These are phyloP conservation scores for Chamaecrista fasciculata DNA, from an alignment of 306 rosid species.

Conservation along the genomic window DNA sequence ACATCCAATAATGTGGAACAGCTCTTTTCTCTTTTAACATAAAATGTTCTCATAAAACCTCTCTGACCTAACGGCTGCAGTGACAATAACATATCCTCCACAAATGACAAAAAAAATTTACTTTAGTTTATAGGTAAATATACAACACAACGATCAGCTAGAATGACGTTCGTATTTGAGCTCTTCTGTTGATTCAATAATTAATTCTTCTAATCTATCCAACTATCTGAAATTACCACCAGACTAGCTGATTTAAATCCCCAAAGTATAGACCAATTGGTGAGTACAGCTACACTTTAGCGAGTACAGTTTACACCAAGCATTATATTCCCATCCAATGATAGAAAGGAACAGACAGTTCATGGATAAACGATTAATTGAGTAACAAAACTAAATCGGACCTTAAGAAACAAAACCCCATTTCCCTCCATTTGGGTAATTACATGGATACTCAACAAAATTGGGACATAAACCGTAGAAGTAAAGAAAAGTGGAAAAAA, in stretches of 20 bases:
- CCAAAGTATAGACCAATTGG: background rate
- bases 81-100: background rate
- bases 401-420: background rate
- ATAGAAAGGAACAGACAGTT: background rate
- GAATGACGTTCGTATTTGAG: background rate
- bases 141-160: background rate
- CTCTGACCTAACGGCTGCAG: background rate
- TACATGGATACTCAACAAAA: conserved; percentile 9
- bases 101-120: background rate
- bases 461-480: conserved; percentile 18
- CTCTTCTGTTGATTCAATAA: background rate
- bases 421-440: background rate
- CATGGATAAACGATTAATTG: conserved; percentile 15
- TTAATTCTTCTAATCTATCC: background rate
- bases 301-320: background rate
- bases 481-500: conserved; percentile 30
- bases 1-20: background rate
- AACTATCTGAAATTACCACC: background rate
- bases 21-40: background rate
- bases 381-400: conserved; percentile 15
- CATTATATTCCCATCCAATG: background rate
- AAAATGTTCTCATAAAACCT: background rate
- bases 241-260: background rate
- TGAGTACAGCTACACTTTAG: background rate
- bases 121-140: background rate